Percentiles rank a stretch among this genome's conserved stretches.
phyloP scores from a whole-genome alignment of 2,329 filamentous ascomycete species.

The Sclerotinia glacialis region DNA sequence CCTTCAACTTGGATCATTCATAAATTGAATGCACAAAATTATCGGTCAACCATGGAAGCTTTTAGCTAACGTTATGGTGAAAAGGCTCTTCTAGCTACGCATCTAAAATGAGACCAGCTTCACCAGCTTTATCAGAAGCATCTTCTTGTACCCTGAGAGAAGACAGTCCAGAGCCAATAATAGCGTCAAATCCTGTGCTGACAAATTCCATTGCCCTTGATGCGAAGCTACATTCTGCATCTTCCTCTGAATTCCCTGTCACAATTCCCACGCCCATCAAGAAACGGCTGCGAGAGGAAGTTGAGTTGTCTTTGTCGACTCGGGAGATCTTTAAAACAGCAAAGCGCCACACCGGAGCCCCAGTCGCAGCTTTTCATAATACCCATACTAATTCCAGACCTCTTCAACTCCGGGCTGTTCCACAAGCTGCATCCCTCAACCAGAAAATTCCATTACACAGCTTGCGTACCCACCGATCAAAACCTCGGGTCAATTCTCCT shows the following conservation, averaged over 20 bases:
- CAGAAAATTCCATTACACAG: background rate
- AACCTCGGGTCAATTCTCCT: background rate
- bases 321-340: background rate
- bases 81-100: background rate
- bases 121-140: background rate
- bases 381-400: background rate
- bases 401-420: background rate
- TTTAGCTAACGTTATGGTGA: background rate
- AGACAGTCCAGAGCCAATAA: background rate
- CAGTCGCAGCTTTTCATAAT: background rate
- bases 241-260: background rate
- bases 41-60: too few species aligned
- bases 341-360: background rate
- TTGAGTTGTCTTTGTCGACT: background rate
- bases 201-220: background rate
- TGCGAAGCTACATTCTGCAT: background rate
- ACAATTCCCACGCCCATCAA: background rate
- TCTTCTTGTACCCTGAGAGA: constrained; percentile 3
- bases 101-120: background rate
- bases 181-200: background rate
- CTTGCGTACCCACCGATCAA: background rate
- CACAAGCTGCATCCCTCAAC: background rate
- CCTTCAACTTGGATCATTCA: background rate
- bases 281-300: background rate
- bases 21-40: background rate